phyloP scores from a whole-genome alignment of 2,329 filamentous ascomycete species.

The Pseudopithomyces chartarum region DNA sequence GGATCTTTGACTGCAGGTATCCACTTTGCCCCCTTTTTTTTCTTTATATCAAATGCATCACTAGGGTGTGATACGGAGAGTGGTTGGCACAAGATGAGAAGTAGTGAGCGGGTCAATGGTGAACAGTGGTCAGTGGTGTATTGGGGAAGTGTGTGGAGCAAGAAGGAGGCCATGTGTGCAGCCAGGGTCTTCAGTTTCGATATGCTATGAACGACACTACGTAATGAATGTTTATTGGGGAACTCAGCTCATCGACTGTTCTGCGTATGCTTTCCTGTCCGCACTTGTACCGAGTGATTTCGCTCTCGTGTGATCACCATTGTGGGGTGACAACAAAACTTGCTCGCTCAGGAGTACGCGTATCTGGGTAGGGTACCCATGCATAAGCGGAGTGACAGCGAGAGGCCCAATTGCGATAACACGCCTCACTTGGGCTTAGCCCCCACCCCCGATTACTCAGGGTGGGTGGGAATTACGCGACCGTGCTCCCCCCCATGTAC shows the following conservation, averaged over 20 bases:
- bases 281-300: not conserved
- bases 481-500: not conserved
- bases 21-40: not conserved
- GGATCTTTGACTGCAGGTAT: not conserved
- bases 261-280: too few relatives aligned
- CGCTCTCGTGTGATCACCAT: not conserved
- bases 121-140: not conserved
- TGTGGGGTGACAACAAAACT: too few relatives aligned
- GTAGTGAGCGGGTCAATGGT: not conserved
- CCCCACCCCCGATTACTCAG: not conserved
- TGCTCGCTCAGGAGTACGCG: too few relatives aligned
- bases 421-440: not conserved
- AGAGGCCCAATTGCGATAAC: not conserved
- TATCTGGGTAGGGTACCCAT: too few relatives aligned
- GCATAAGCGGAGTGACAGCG: not conserved
- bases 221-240: slow-evolving; percentile 14
- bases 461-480: too few relatives aligned
- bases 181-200: not conserved
- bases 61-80: not conserved
- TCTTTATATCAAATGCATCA: not conserved
- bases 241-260: not conserved
- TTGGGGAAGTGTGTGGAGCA: not conserved
- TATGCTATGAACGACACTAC: slow-evolving; percentile 12
- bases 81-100: not conserved
- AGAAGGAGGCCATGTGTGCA: not conserved